Conservation (phyloP, 176 grass and related monocot species). For the Aegilops bicornis region DNA sequence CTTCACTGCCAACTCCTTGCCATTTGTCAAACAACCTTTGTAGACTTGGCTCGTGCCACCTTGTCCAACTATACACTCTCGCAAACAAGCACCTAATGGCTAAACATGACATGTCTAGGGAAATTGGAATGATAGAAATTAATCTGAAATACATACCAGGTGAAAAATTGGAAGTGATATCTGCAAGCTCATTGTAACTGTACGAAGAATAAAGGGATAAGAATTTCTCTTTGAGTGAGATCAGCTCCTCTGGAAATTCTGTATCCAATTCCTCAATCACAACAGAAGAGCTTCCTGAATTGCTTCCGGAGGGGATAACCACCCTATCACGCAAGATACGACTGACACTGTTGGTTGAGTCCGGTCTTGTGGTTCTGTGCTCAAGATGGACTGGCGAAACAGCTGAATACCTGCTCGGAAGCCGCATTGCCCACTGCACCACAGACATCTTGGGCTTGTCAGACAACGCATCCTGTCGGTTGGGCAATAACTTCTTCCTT, state of each 20-base stretch:
- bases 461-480: constrained; percentile 21
- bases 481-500: constrained; percentile 42
- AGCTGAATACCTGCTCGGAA: constrained; percentile 59
- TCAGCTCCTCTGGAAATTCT: constrained; percentile 61
- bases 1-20: constrained; percentile 81
- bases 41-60: constrained; percentile 89
- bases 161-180: constrained; percentile 76
- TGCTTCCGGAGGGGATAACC: constrained; percentile 17
- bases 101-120: not conserved
- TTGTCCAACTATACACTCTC: constrained; percentile 75
- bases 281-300: constrained; percentile 39
- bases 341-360: not conserved
- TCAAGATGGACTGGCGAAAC: constrained; percentile 58
- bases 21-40: constrained; percentile 51
- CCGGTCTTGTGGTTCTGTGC: constrained; percentile 13
- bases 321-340: constrained; percentile 25
- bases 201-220: constrained; percentile 58
- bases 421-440: constrained; percentile 94
- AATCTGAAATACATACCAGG: constrained; percentile 42
- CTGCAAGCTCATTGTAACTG: constrained; percentile 63
- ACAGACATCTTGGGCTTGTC: constrained; percentile 69
- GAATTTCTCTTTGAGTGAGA: constrained; percentile 67
- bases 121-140: not conserved
- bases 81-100: not conserved
- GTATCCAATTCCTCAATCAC: constrained; percentile 50